Evolutionary conservation across 768 basidiomycete species (phyloP).

Genomic region (Amanita muscaria): DNA sequence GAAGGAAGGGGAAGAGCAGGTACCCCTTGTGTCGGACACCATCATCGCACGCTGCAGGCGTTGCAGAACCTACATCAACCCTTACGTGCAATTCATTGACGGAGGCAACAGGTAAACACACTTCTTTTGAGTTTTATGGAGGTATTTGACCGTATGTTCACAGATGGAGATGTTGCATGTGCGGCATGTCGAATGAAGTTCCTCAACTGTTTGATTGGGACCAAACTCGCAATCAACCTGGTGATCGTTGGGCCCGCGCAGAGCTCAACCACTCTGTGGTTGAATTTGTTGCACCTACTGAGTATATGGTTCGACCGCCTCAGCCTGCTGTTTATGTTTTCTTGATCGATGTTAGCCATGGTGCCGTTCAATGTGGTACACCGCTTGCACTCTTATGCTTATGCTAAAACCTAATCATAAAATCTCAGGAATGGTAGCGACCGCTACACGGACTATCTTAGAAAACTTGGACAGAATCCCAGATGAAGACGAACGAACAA

Average conservation of each 20-base stretch:
- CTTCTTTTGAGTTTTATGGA: constrained; percentile 8
- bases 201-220: constrained; percentile 99
- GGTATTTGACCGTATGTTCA: background rate
- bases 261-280: constrained; percentile 93
- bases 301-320: constrained; percentile 99
- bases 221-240: constrained; percentile 84
- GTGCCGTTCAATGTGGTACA: constrained; percentile 82
- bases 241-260: constrained; percentile 88
- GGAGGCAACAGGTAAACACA: constrained; percentile 72
- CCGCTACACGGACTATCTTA: constrained; percentile 91
- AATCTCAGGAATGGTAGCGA: constrained; percentile 87
- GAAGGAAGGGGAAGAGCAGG: constrained; percentile 73
- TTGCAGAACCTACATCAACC: constrained; percentile 96
- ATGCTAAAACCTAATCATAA: background rate
- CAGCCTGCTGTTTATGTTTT: constrained; percentile 97
- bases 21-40: constrained; percentile 88
- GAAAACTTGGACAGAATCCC: constrained; percentile 94
- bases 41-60: constrained; percentile 94
- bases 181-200: constrained; percentile 95
- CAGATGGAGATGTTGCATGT: constrained; percentile 99
- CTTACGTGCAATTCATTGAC: constrained; percentile 96
- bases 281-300: constrained; percentile 95
- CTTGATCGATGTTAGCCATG: constrained; percentile 92
- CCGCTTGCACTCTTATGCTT: background rate
- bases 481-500: constrained; percentile 88